phyloP scores from a whole-genome alignment of 768 basidiomycete genomes.

The Pleurotus tuoliensis region DNA sequence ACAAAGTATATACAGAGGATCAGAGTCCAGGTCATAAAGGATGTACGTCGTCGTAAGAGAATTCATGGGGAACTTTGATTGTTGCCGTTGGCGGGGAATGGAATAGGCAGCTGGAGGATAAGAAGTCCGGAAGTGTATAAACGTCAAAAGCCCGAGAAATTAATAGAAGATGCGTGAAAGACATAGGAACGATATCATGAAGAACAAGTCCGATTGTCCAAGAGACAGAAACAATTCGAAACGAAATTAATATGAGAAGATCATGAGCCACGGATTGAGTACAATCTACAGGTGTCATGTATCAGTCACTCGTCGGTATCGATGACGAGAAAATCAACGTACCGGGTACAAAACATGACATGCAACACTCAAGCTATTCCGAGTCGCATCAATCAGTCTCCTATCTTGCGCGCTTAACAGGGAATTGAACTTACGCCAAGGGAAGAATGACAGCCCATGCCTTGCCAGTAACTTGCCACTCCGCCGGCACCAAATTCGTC shows the following conservation, averaged over 20 bases:
- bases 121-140: not conserved
- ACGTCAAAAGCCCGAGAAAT: not conserved
- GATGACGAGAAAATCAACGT: slow-evolving; percentile 18
- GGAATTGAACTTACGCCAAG: slow-evolving; percentile 41
- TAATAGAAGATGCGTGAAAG: not conserved
- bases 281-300: slow-evolving; percentile 44
- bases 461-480: slow-evolving; percentile 61
- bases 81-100: not conserved
- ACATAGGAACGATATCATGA: not conserved
- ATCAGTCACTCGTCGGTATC: slow-evolving; percentile 7
- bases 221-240: not conserved
- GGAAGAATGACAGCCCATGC: slow-evolving; percentile 77
- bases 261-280: slow-evolving; percentile 85
- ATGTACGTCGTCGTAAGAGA: not conserved
- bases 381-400: slow-evolving; percentile 8
- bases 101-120: not conserved
- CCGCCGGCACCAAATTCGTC: slow-evolving; percentile 50
- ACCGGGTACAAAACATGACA: slow-evolving; percentile 73
- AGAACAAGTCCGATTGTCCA: not conserved
- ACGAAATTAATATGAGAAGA: slow-evolving; percentile 54
- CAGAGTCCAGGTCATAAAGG: not conserved
- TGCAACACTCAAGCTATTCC: slow-evolving; percentile 58
- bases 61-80: not conserved
- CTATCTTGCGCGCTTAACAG: not conserved
- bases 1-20: not conserved